These are phyloP conservation scores for Chlamydomonas incerta DNA, from an alignment of 139 green algal species.

Conservation along the genomic window DNA sequence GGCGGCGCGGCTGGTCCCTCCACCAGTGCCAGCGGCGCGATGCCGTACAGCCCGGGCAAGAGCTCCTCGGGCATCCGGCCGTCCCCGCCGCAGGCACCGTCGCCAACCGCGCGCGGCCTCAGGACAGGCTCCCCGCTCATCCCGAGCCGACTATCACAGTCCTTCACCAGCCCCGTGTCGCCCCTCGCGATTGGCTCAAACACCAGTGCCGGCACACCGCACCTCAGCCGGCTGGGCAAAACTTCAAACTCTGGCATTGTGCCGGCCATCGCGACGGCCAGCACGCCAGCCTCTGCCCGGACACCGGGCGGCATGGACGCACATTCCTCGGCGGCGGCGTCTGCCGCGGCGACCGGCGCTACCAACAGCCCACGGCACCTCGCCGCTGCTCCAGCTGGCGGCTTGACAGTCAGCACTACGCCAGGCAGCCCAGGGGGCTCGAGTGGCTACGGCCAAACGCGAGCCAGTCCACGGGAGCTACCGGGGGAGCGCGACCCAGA, in stretches of 20 bases:
- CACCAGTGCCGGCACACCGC: background rate
- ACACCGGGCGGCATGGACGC: background rate
- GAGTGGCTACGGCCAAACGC: background rate
- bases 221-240: conserved; percentile 8
- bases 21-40: background rate
- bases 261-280: too few relatives aligned
- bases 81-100: conserved; percentile 26
- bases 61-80: conserved; percentile 8
- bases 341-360: background rate
- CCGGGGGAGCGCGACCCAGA: background rate
- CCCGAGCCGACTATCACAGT: conserved; percentile 31
- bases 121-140: conserved; percentile 30
- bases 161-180: conserved; percentile 33
- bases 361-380: background rate
- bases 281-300: too few relatives aligned
- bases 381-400: background rate
- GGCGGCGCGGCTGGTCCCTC: background rate
- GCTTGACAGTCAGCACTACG: background rate
- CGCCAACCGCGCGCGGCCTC: conserved; percentile 3
- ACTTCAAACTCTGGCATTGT: conserved; percentile 3
- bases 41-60: conserved; percentile 5
- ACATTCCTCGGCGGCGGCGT: background rate
- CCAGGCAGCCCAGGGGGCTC: background rate
- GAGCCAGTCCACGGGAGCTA: background rate
- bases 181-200: background rate